Percentiles rank a stretch among this genome's conserved stretches.
Evolutionary conservation across 2,329 filamentous ascomycete genomes (phyloP).

Genomic region (Colletotrichum sp.): DNA sequence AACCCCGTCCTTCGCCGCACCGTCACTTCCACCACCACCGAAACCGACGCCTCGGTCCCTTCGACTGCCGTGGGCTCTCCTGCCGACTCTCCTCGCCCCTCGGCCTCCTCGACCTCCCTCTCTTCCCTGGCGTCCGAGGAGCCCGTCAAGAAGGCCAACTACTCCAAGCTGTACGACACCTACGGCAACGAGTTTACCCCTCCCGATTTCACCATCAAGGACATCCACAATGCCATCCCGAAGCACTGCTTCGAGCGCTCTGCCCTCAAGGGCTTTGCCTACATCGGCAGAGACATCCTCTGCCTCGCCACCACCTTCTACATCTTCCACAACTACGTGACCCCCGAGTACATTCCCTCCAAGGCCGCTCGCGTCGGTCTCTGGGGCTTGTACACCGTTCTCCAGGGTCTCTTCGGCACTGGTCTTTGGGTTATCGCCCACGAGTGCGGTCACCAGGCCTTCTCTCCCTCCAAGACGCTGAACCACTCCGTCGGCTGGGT

Average conservation of each 20-base stretch:
- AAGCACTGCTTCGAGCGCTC: conserved; percentile 97
- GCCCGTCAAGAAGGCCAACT: conserved; percentile 47
- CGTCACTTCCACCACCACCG: conserved; percentile 41
- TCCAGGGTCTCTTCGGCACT: conserved; percentile 93
- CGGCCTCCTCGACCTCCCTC: conserved; percentile 86
- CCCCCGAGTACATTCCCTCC: conserved; percentile 80
- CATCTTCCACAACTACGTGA: conserved; percentile 88
- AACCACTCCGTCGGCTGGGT: conserved; percentile 95
- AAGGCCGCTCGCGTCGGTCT: conserved; percentile 68
- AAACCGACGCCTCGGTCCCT: conserved; percentile 53
- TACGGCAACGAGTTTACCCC: conserved; percentile 95
- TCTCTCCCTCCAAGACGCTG: conserved; percentile 87
- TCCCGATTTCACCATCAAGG: conserved; percentile 96
- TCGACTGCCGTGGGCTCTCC: conserved; percentile 64
- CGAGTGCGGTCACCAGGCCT: conserved; percentile 96
- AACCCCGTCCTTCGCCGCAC: conserved; percentile 54
- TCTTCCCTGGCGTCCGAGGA: conserved; percentile 82
- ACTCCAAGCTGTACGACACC: conserved; percentile 80
- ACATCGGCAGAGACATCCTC: conserved; percentile 82
- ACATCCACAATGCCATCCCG: conserved; percentile 95
- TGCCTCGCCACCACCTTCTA: conserved; percentile 80
- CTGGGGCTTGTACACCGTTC: conserved; percentile 71
- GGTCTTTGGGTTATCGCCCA: conserved; percentile 97
- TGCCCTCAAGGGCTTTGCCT: conserved; percentile 73
- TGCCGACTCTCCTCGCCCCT: conserved; percentile 62